Conservation (phyloP, 108 stramenopile species). For the Fistulifera solaris region DNA sequence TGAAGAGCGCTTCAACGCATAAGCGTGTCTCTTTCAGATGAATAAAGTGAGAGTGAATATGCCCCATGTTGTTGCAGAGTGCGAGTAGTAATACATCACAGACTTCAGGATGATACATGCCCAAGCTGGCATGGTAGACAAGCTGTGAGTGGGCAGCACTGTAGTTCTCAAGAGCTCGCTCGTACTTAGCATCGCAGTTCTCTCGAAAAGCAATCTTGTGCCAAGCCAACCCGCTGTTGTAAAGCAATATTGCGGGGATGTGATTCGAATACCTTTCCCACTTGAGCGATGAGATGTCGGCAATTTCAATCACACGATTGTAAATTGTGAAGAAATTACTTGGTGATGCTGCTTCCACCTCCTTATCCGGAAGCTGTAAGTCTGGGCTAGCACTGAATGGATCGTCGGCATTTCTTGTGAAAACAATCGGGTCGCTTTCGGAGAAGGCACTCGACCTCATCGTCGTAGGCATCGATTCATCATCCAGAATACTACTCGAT, state of each 20-base stretch:
- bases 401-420: too few relatives aligned
- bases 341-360: background rate
- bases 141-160: background rate
- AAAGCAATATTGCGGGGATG: background rate
- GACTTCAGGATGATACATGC: background rate
- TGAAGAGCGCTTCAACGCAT: background rate
- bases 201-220: background rate
- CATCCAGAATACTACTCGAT: too few relatives aligned
- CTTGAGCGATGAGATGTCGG: background rate
- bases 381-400: too few relatives aligned
- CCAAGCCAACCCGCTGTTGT: slow-evolving; percentile 1
- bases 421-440: too few relatives aligned
- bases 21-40: background rate
- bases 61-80: slow-evolving; percentile 14
- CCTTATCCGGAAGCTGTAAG: too few relatives aligned
- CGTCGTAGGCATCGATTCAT: too few relatives aligned
- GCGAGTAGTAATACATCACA: background rate
- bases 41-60: slow-evolving; percentile 4
- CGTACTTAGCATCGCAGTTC: background rate
- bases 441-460: too few relatives aligned
- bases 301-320: background rate
- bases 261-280: background rate
- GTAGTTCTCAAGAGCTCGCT: background rate
- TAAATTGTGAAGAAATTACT: slow-evolving; percentile 1
- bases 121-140: background rate